Base-by-base conservation (phyloP, 2,329 filamentous ascomycete genomes). In the Zasmidium citrigriseum region DNA sequence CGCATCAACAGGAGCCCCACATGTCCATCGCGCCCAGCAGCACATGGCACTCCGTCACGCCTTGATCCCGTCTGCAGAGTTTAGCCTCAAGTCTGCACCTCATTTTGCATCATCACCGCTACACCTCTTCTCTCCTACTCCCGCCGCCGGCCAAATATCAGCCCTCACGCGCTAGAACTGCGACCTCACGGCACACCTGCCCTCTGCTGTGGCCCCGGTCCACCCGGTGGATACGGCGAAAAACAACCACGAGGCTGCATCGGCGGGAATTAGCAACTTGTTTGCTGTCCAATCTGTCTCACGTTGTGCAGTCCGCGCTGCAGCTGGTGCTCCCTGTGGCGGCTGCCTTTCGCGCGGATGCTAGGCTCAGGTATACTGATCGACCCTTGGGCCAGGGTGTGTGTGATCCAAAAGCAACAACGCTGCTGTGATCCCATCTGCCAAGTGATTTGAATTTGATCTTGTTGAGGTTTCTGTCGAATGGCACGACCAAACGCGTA, bases 21-120 rank as follows among this genome's bases (percentile, higher is more conserved):
- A 41, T 41, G 34, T 41, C 34, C 34, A 7, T 41, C 34, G 14
- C 34, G 34, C 34, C 34, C 54, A 45, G 18, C 27, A 24, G 55
- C 56, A 58, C 56, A 58, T 58, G 56, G 56, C 56, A 51, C 29
- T n/a, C 52, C 51, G 47, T 9, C 51, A 22, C 24, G 50, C 16
- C 49, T 38, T 20, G 25, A 10, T 29, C 5, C 51, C 38, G 51
- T 46, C 27, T 54, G 51, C 46, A 50, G 57, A 62, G 49, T 62
- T 57, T 62, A 57, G 60, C 60, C 54, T 55, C 52, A 52, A 22
- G 12, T 41, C 34, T 41, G 34, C 34, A 41, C 7, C 12, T 41
- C 34, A n/a, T 41, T 41, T 41, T n/a, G 34, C 34, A 41, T 41
- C 34, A n/a, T n/a, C 14, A 14, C 27, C 14, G 27, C 7, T 14